These are phyloP conservation scores for Lyophyllum shimeji DNA, from an alignment of 768 basidiomycete species.

Conservation along the genomic window DNA sequence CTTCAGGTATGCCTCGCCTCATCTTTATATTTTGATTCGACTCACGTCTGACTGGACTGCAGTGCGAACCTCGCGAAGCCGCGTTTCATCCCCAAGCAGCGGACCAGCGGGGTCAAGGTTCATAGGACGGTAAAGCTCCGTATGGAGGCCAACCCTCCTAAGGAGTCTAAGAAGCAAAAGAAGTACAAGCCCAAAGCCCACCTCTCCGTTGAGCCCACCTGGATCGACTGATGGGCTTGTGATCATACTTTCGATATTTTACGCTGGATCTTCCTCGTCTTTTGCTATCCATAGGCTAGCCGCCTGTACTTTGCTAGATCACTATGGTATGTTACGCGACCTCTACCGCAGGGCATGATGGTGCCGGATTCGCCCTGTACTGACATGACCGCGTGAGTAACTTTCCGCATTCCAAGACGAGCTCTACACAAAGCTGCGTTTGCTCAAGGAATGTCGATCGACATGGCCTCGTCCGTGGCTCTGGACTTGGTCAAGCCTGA, in stretches of 20 bases:
- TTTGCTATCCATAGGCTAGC: not conserved
- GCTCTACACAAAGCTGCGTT: too few species aligned
- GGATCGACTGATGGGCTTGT: slow-evolving; percentile 30
- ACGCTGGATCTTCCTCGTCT: not conserved
- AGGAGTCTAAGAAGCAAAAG: slow-evolving; percentile 21
- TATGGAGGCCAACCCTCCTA: slow-evolving; percentile 43
- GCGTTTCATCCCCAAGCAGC: slow-evolving; percentile 38
- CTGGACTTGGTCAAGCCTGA: too few species aligned
- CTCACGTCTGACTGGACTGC: too few species aligned
- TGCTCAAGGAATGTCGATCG: too few species aligned
- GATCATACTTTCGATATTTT: not conserved
- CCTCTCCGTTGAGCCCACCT: slow-evolving; percentile 30
- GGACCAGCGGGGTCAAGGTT: slow-evolving; percentile 36
- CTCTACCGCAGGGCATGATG: too few species aligned
- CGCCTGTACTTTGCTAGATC: not conserved
- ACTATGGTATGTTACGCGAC: not conserved
- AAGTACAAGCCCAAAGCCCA: slow-evolving; percentile 28
- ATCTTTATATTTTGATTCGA: not conserved
- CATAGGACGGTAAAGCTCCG: slow-evolving; percentile 53
- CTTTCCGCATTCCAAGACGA: too few species aligned
- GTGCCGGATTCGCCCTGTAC: too few species aligned
- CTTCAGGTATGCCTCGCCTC: slow-evolving; percentile 13
- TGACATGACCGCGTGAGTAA: too few species aligned
- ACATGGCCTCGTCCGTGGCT: too few species aligned
- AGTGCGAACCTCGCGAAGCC: slow-evolving; percentile 35